A percentile compares a stretch with the other conserved stretches of the same genome.
Evolutionary conservation across 2,329 filamentous ascomycete genomes (phyloP).

Genomic region (Dothiorella sarmentorum): DNA sequence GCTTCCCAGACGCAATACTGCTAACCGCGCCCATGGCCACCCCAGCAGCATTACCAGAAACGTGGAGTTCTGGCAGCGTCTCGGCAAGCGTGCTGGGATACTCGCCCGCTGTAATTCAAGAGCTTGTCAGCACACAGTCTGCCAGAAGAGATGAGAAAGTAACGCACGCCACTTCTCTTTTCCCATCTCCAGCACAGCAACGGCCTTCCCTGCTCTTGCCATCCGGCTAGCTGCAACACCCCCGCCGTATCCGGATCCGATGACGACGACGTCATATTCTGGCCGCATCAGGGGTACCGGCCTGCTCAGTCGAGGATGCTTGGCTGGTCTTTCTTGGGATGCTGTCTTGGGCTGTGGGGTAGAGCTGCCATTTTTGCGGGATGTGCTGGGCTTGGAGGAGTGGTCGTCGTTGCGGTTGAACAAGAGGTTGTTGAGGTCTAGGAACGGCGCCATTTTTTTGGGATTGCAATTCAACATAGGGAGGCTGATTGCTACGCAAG

Average conservation of each 20-base stretch:
- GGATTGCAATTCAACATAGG: too few relatives aligned
- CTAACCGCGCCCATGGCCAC: conserved; percentile 43
- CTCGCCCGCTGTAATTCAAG: conserved; percentile 52
- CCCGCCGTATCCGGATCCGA: conserved; percentile 68
- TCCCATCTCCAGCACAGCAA: conserved; percentile 64
- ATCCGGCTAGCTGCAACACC: conserved; percentile 63
- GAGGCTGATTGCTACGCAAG: too few relatives aligned
- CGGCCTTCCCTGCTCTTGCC: conserved; percentile 57
- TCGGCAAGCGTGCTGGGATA: conserved; percentile 53
- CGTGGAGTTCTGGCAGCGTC: conserved; percentile 52
- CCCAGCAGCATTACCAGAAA: conserved; percentile 54
- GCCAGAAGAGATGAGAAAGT: too few relatives aligned
- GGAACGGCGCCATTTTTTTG: too few relatives aligned
- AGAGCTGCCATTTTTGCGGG: too few relatives aligned
- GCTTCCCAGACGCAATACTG: conserved; percentile 49
- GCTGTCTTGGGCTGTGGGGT: not conserved
- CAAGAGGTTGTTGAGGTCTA: too few relatives aligned
- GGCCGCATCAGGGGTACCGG: conserved; percentile 56
- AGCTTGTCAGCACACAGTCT: not conserved
- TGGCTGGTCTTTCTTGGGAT: not conserved
- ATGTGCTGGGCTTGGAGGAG: too few relatives aligned
- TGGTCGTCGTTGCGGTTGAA: too few relatives aligned
- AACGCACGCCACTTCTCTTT: conserved; percentile 58
- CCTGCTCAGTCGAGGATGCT: conserved; percentile 27
- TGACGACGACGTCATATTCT: conserved; percentile 63